Evolutionary conservation across 2,329 filamentous ascomycete species (phyloP), one percentile per base, ranked within the genome.

Genomic region (Epichloe elymi): DNA sequence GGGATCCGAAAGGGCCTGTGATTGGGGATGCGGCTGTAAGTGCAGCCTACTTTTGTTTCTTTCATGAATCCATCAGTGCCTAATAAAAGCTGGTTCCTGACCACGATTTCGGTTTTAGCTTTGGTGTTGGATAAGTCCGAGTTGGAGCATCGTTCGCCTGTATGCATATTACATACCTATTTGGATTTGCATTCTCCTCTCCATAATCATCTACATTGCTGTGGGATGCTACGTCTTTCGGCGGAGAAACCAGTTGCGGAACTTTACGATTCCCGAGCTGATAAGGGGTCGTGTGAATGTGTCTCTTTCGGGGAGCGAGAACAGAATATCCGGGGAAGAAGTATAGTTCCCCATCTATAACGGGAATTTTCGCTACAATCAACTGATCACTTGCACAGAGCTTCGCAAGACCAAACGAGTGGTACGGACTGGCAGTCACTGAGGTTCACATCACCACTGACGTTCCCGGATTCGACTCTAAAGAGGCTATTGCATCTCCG

Each of bases 101-200:
- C 26, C 26, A 30, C 26, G 26, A 30, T 30, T 30, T 30, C 26
- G 10, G 26, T 10, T 30, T 10, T 2, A 30, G 26, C 66, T 81
- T 4, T 81, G 77, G 78, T 81, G 77, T 59, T 81, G 77, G 78
- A 79, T 81, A 50, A 69, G 69, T 51, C 67, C 70, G 36, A 67
- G 70, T 39, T 79, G 73, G 73, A 76, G 73, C 50, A 64, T 72
- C 36, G 67, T 80, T 19, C 76, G 78, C 17, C 76, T 81, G 14
- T 80, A 74, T 58, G 74, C 75, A 11, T 81, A 80, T 59, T 81
- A 81, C 59, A 69, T 80, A 19, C 78, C 78, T 1, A 79, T 81
- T 39, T 81, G 78, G 78, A 65, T 74, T 10, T 81, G 77, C 59
- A 79, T 78, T 42, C 61, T 75, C 17, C 56, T 76, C 17, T 80